phyloP scores from a whole-genome alignment of 2,329 filamentous ascomycete species.

The Berkeleyomyces basicola region DNA sequence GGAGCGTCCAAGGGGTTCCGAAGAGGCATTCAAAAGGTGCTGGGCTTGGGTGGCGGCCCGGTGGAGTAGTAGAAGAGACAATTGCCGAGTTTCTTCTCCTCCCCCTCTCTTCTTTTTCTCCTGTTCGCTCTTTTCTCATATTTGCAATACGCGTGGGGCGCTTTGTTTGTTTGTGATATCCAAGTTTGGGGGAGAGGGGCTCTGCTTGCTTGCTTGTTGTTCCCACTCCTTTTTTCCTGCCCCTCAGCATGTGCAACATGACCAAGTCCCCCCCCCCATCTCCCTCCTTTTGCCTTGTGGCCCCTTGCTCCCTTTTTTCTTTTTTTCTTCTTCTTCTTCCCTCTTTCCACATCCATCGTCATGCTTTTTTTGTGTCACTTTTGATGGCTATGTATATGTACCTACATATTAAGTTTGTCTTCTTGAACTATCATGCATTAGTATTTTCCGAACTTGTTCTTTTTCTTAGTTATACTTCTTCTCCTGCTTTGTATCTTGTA shows the following conservation, averaged over 20 bases:
- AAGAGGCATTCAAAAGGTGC: conserved; percentile 28
- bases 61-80: background rate
- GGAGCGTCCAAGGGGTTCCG: conserved; percentile 20
- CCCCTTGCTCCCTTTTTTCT: background rate
- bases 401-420: no score
- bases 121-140: background rate
- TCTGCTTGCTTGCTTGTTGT: background rate
- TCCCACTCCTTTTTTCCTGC: background rate
- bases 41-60: conserved; percentile 9
- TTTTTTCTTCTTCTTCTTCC: background rate
- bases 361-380: background rate
- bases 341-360: background rate
- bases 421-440: no score
- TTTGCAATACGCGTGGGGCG: background rate
- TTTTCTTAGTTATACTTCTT: no score
- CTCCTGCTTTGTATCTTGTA: no score
- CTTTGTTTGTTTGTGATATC: conserved; percentile 1
- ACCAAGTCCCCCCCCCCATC: background rate
- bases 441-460: no score
- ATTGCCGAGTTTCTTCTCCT: background rate
- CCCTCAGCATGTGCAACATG: background rate
- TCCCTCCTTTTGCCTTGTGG: background rate
- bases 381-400: no score
- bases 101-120: background rate
- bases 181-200: background rate